Evolutionary conservation across 1,139 yeast species (phyloP).

Genomic region (Sugiyamaella neomexicana): DNA sequence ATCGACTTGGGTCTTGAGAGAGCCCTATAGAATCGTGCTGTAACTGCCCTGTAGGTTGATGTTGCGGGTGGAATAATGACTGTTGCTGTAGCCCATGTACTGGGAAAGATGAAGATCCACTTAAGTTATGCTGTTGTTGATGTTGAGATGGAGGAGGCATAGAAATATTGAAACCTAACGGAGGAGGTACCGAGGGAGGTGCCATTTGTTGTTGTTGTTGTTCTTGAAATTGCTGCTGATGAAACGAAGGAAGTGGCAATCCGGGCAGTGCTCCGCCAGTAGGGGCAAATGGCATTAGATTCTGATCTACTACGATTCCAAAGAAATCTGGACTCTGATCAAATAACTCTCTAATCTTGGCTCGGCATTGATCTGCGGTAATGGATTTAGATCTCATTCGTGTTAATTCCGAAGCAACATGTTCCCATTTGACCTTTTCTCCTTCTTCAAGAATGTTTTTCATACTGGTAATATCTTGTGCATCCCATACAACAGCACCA

Average conservation of each 20-base stretch:
- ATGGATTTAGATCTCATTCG: constrained; percentile 58
- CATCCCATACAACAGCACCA: constrained; percentile 64
- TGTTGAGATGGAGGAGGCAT: constrained; percentile 3
- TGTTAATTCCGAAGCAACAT: constrained; percentile 59
- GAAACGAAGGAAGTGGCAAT: constrained; percentile 7
- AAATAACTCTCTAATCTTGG: constrained; percentile 54
- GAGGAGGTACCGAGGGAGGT: constrained; percentile 9
- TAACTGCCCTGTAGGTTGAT: constrained; percentile 10
- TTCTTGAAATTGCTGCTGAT: constrained; percentile 1
- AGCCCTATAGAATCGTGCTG: constrained; percentile 2
- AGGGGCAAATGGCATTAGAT: constrained; percentile 10
- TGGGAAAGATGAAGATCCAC: not conserved
- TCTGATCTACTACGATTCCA: constrained; percentile 45
- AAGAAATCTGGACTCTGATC: constrained; percentile 57
- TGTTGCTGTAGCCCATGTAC: not conserved
- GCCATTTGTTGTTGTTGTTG: constrained; percentile 2
- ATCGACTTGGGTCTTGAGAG: not conserved
- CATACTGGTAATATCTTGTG: constrained; percentile 55
- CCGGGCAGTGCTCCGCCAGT: constrained; percentile 10
- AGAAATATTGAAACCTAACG: not conserved
- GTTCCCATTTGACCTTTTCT: constrained; percentile 70
- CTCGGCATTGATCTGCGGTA: constrained; percentile 57
- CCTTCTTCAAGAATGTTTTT: constrained; percentile 62
- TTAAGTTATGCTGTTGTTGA: constrained; percentile 2
- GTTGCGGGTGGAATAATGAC: constrained; percentile 11